Evolutionary conservation across 116 monocot species (phyloP).

Genomic region (Dioscorea cayenensis): DNA sequence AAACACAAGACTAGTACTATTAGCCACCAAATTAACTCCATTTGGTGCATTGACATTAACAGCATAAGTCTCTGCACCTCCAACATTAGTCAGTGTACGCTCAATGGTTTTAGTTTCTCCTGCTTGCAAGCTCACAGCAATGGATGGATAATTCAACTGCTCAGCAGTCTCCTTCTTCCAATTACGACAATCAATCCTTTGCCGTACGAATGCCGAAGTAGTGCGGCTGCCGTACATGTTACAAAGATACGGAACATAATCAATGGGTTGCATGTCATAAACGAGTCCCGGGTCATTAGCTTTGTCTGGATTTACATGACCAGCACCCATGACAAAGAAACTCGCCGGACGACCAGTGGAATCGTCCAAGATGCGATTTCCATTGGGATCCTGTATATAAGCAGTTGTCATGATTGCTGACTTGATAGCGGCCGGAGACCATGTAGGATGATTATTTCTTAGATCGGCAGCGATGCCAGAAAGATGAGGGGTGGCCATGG

Average conservation of each 20-base stretch:
- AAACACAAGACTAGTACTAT: background rate
- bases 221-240: background rate
- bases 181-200: background rate
- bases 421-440: background rate
- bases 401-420: background rate
- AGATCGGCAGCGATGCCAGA: background rate
- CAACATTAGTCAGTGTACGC: background rate
- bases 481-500: background rate
- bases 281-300: background rate
- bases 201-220: background rate
- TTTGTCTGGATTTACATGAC: background rate
- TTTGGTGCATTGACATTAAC: background rate
- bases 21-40: background rate
- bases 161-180: background rate
- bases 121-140: background rate
- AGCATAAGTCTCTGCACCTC: background rate
- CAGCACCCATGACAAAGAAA: background rate
- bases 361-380: background rate
- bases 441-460: background rate
- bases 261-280: background rate
- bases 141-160: background rate
- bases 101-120: background rate
- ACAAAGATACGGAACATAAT: background rate
- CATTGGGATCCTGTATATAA: background rate
- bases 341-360: background rate